A percentile compares a stretch with the other conserved stretches of the same genome.
These are phyloP conservation scores for Leccinum proliferum DNA, from an alignment of 1,284 basidiomycete genomes.

Conservation along the genomic window DNA sequence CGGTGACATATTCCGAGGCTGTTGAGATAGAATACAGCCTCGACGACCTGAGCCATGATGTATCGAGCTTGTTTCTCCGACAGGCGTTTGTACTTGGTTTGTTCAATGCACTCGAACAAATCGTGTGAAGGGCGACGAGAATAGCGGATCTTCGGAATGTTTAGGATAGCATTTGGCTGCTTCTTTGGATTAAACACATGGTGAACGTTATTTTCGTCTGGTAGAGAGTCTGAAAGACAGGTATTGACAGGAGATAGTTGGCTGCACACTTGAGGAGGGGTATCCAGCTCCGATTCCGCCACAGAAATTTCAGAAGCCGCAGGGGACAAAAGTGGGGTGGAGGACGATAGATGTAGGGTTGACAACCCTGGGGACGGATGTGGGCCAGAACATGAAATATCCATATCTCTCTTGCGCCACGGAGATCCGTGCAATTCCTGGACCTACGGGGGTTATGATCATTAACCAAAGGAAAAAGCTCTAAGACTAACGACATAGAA, in stretches of 20 bases:
- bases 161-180: conserved; percentile 8
- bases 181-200: conserved; percentile 11
- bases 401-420: conserved; percentile 50
- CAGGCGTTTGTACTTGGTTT: conserved; percentile 71
- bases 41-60: conserved; percentile 85
- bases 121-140: conserved; percentile 80
- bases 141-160: conserved; percentile 44
- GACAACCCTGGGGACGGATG: conserved; percentile 21
- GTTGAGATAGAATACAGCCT: conserved; percentile 78
- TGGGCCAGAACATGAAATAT: conserved; percentile 11
- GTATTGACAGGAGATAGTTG: conserved; percentile 21
- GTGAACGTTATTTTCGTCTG: conserved; percentile 5
- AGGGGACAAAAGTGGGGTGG: conserved; percentile 55
- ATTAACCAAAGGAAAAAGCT: conserved; percentile 3
- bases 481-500: conserved; percentile 73
- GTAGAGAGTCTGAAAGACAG: conserved; percentile 16
- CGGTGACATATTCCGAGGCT: conserved; percentile 78
- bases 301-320: conserved; percentile 46
- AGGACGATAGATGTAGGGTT: conserved; percentile 33
- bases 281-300: conserved; percentile 36
- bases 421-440: conserved; percentile 91
- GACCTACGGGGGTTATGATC: conserved; percentile 43
- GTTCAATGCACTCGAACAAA: conserved; percentile 92
- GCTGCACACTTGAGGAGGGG: conserved; percentile 34
- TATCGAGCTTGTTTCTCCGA: conserved; percentile 76